Evolutionary conservation across 257 asterid genomes (phyloP).

Genomic region (Craterostigma plantagineum): DNA sequence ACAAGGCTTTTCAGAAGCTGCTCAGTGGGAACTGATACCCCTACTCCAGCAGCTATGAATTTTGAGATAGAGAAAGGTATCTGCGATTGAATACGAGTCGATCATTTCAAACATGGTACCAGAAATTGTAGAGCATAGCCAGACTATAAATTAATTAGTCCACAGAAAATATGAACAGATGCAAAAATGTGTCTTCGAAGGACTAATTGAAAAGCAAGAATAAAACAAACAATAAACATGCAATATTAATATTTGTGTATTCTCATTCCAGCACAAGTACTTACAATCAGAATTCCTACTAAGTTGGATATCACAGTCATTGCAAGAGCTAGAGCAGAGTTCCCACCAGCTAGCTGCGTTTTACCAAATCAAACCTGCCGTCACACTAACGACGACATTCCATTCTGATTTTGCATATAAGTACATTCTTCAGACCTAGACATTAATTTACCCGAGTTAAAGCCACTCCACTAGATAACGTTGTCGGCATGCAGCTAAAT

Average conservation of each 20-base stretch:
- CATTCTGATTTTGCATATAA: not conserved
- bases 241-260: too few species aligned
- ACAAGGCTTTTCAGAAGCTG: slow-evolving; percentile 68
- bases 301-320: slow-evolving; percentile 78
- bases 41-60: slow-evolving; percentile 69
- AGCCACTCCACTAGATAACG: slow-evolving; percentile 93
- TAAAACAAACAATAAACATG: too few species aligned
- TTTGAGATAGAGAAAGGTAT: slow-evolving; percentile 70
- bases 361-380: slow-evolving; percentile 33
- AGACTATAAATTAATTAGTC: not conserved
- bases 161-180: not conserved
- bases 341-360: slow-evolving; percentile 87
- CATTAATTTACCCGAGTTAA: slow-evolving; percentile 65
- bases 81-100: slow-evolving; percentile 21
- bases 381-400: slow-evolving; percentile 23
- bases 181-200: too few species aligned
- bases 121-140: slow-evolving; percentile 1
- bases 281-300: slow-evolving; percentile 68
- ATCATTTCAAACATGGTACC: slow-evolving; percentile 9
- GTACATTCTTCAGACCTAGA: slow-evolving; percentile 7
- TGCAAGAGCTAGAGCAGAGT: slow-evolving; percentile 92
- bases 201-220: too few species aligned
- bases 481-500: slow-evolving; percentile 89
- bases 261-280: slow-evolving; percentile 11
- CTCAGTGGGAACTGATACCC: slow-evolving; percentile 62